These are phyloP conservation scores for Pseudocercospora crystallina DNA, from an alignment of 2,329 filamentous ascomycete species.

Conservation along the genomic window DNA sequence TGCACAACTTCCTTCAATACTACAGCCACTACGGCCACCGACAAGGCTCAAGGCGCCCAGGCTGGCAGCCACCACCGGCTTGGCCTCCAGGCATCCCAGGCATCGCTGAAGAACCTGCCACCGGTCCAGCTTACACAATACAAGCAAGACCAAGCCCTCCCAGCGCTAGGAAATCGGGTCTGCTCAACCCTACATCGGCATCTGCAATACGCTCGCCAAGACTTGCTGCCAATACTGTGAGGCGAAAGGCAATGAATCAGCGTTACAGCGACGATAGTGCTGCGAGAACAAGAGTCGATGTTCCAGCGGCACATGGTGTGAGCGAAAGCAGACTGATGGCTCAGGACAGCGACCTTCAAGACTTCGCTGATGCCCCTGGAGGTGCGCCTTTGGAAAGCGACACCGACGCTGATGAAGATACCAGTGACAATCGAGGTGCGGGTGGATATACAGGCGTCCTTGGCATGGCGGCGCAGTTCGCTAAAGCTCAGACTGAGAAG, in stretches of 20 bases:
- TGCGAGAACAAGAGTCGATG: neutral
- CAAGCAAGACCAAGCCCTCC: constrained; percentile 1
- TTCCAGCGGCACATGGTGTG: constrained; percentile 13
- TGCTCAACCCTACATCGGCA: constrained; percentile 6
- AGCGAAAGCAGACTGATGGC: constrained; percentile 48
- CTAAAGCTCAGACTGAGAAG: constrained; percentile 58
- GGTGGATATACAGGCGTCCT: constrained; percentile 56
- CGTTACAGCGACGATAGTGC: neutral
- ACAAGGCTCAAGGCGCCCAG: constrained; percentile 28
- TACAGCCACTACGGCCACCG: constrained; percentile 54
- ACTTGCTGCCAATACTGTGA: neutral
- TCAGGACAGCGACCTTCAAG: constrained; percentile 60
- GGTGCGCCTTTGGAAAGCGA: constrained; percentile 36
- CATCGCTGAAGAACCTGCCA: constrained; percentile 25
- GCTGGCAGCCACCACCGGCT: constrained; percentile 33
- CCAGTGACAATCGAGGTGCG: constrained; percentile 42
- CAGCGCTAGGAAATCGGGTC: constrained; percentile 6
- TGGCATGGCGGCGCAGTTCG: constrained; percentile 66
- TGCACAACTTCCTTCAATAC: constrained; percentile 91
- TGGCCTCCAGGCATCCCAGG: constrained; percentile 33
- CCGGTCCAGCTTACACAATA: neutral
- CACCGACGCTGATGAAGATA: constrained; percentile 43
- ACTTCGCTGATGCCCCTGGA: constrained; percentile 42
- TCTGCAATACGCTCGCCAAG: constrained; percentile 21
- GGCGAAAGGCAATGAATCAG: neutral